These are phyloP conservation scores for Coemansia sp. DNA, from an alignment of 192 early-diverging fungal species.

Conservation along the genomic window DNA sequence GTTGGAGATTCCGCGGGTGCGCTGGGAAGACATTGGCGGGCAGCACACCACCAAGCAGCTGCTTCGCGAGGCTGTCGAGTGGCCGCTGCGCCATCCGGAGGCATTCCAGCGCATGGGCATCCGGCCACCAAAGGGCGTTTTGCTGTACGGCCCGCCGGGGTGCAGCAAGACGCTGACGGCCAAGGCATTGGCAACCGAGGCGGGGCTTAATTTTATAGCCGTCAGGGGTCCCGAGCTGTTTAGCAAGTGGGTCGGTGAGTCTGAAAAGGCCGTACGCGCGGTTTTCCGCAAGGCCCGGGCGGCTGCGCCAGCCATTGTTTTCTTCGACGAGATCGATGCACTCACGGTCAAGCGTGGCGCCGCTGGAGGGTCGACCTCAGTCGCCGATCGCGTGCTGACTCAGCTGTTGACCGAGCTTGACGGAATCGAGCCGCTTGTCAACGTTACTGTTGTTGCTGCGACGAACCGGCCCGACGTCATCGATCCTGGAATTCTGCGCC, in stretches of 20 bases:
- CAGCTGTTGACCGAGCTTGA: slow-evolving; percentile 94
- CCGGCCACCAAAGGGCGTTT: slow-evolving; percentile 91
- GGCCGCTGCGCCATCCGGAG: slow-evolving; percentile 95
- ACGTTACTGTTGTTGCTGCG: slow-evolving; percentile 96
- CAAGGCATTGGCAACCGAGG: slow-evolving; percentile 95
- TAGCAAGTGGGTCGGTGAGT: slow-evolving; percentile 99
- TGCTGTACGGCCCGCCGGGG: slow-evolving; percentile 98
- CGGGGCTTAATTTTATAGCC: slow-evolving; percentile 95
- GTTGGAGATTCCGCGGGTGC: slow-evolving; percentile 89
- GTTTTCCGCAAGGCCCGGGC: slow-evolving; percentile 94
- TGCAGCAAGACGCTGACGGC: slow-evolving; percentile 98
- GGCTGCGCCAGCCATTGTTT: slow-evolving; percentile 92
- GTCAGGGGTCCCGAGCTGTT: slow-evolving; percentile 98
- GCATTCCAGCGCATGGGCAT: slow-evolving; percentile 87
- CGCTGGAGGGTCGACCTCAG: slow-evolving; percentile 68
- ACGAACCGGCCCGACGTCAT: slow-evolving; percentile 98
- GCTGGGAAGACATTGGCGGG: slow-evolving; percentile 94
- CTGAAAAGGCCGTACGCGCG: slow-evolving; percentile 91
- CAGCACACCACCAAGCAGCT: slow-evolving; percentile 87
- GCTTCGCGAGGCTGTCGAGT: slow-evolving; percentile 93
- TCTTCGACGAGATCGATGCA: slow-evolving; percentile 99
- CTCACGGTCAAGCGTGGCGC: slow-evolving; percentile 79
- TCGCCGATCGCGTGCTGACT: slow-evolving; percentile 90
- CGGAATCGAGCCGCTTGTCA: slow-evolving; percentile 90
- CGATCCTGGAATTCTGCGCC: slow-evolving; percentile 86